These are phyloP conservation scores for Linnemannia hyalina DNA, from an alignment of 192 early-diverging fungal species.

Conservation along the genomic window DNA sequence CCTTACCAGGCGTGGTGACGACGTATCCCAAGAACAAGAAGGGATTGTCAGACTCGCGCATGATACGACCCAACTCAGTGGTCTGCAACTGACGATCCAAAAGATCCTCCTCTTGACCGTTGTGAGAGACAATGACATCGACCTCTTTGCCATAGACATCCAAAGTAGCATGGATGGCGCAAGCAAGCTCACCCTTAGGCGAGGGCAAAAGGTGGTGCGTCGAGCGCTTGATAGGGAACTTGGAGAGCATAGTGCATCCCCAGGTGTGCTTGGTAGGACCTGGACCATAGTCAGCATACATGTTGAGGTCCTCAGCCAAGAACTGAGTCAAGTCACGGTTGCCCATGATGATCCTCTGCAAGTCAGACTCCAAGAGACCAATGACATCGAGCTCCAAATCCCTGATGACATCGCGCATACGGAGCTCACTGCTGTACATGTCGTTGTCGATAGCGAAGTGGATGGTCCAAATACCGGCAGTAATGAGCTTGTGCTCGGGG, in stretches of 20 bases:
- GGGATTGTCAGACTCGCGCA: constrained; percentile 79
- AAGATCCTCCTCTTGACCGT: constrained; percentile 85
- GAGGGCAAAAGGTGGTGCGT: constrained; percentile 84
- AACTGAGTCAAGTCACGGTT: constrained; percentile 86
- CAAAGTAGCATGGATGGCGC: constrained; percentile 88
- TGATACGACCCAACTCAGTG: constrained; percentile 82
- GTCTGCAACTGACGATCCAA: constrained; percentile 83
- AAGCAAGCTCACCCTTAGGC: constrained; percentile 85
- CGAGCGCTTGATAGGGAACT: constrained; percentile 84
- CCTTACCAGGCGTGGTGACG: constrained; percentile 77
- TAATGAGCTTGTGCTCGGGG: constrained; percentile 75
- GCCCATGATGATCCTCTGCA: constrained; percentile 86
- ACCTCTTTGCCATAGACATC: constrained; percentile 84
- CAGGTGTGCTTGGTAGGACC: constrained; percentile 90
- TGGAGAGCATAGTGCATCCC: constrained; percentile 88
- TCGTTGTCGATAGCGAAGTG: constrained; percentile 90
- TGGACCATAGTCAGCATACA: constrained; percentile 87
- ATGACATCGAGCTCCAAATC: constrained; percentile 86
- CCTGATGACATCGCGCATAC: constrained; percentile 79
- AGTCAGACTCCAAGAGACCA: constrained; percentile 84
- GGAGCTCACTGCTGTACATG: constrained; percentile 83
- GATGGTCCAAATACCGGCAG: constrained; percentile 88
- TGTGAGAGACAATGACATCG: constrained; percentile 87
- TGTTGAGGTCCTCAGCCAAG: constrained; percentile 80
- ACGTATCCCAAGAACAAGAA: constrained; percentile 88